These are phyloP conservation scores for Sclerotinia nivalis DNA, from an alignment of 2,329 filamentous ascomycete genomes.

Conservation along the genomic window DNA sequence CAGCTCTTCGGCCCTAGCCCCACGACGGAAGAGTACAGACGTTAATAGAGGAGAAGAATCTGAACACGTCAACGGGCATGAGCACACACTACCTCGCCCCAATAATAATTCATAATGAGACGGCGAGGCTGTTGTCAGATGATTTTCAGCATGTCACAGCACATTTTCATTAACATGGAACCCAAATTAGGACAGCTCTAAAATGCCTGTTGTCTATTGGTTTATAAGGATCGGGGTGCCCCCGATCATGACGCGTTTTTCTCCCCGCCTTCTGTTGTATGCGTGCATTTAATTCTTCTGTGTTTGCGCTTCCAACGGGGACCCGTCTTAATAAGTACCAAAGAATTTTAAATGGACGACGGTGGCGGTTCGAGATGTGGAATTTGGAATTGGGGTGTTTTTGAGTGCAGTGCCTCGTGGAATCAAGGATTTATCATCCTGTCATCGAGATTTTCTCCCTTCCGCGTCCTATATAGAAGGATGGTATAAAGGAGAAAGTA, in stretches of 20 bases:
- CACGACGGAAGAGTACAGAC: slow-evolving; percentile 39
- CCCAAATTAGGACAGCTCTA: not conserved
- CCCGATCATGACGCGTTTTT: not conserved
- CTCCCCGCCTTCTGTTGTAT: not conserved
- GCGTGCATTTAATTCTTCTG: not conserved
- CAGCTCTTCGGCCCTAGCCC: slow-evolving; percentile 23
- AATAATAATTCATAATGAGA: slow-evolving; percentile 16
- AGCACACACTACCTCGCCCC: slow-evolving; percentile 18
- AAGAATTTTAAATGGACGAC: not conserved
- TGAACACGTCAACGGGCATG: slow-evolving; percentile 28
- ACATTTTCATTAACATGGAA: slow-evolving; percentile 6
- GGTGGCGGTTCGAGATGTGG: not conserved
- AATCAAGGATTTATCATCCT: not conserved
- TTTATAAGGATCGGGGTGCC: not conserved
- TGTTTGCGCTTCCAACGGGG: not conserved
- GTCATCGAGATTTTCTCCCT: not conserved
- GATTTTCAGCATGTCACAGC: slow-evolving; percentile 4
- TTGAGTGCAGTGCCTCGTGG: not conserved
- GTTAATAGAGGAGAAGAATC: slow-evolving; percentile 34
- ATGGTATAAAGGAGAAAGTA: slow-evolving; percentile 6
- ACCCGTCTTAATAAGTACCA: not conserved
- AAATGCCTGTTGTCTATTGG: slow-evolving; percentile 6
- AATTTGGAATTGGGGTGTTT: not conserved
- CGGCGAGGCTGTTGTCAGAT: not conserved
- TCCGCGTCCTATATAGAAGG: not conserved